Conservation (phyloP, 164 flowering plant species). For the Aristolochia fimbriata region DNA sequence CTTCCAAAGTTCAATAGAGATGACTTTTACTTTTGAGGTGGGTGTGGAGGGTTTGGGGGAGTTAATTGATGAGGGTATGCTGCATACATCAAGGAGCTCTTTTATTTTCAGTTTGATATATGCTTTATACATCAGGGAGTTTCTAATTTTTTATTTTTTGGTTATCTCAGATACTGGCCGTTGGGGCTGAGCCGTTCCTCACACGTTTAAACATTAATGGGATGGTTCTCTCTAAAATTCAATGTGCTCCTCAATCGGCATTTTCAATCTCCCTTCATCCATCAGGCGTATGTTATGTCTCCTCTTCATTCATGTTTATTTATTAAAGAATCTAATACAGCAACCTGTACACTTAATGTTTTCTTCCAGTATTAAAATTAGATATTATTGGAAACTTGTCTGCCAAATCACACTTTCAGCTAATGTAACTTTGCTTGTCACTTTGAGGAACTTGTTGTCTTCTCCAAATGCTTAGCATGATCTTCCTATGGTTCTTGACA, state of each 20-base stretch:
- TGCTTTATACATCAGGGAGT: not conserved
- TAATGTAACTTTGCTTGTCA: too few species aligned
- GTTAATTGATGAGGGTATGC: too few species aligned
- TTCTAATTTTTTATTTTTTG: not conserved
- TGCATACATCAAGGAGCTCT: not conserved
- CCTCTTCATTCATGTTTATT: not conserved
- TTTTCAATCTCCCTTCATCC: slow-evolving; percentile 77
- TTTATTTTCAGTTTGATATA: not conserved
- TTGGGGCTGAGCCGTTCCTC: slow-evolving; percentile 76
- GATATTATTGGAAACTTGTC: too few species aligned
- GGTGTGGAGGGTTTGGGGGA: too few species aligned
- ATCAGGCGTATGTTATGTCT: slow-evolving; percentile 62
- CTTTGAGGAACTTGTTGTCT: too few species aligned
- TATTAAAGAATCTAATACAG: not conserved
- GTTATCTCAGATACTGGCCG: slow-evolving; percentile 63
- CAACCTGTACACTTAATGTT: not conserved
- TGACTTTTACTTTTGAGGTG: too few species aligned
- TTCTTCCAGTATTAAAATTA: not conserved
- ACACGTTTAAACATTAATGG: slow-evolving; percentile 77
- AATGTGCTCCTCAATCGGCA: slow-evolving; percentile 80
- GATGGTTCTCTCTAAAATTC: slow-evolving; percentile 61
- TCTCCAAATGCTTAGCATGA: too few species aligned
- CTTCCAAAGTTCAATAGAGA: too few species aligned
- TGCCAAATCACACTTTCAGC: too few species aligned
- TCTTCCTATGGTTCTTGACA: too few species aligned